A percentile compares a stretch with the other conserved stretches of the same genome.
phyloP scores from a whole-genome alignment of 2,329 filamentous ascomycete species.

The Epichloe baconii region DNA sequence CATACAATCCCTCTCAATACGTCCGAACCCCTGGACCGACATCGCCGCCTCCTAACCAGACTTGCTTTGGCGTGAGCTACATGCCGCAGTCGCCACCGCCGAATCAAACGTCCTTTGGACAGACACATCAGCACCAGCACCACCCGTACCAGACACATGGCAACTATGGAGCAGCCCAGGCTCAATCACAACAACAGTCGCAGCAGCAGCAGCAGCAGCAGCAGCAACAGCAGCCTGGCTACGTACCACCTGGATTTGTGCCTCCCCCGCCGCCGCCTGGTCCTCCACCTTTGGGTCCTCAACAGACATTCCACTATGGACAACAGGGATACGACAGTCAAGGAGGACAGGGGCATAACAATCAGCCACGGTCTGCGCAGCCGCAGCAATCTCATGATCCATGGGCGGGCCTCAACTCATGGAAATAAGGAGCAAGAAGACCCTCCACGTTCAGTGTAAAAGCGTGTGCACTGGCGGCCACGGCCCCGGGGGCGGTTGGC shows the following conservation, averaged over 20 bases:
- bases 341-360: constrained; percentile 14
- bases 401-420: constrained; percentile 39
- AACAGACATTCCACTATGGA: constrained; percentile 47
- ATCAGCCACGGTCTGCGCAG: constrained; percentile 12
- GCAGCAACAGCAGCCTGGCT: constrained; percentile 24
- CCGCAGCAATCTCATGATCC: constrained; percentile 32
- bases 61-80: constrained; percentile 29
- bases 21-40: constrained; percentile 44
- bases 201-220: constrained; percentile 16
- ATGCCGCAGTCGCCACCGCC: constrained; percentile 42
- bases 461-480: neutral
- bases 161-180: constrained; percentile 24
- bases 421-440: constrained; percentile 25
- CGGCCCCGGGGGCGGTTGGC: neutral
- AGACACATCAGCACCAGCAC: constrained; percentile 28
- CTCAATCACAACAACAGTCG: constrained; percentile 2
- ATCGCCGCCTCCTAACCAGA: constrained; percentile 52
- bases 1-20: constrained; percentile 46
- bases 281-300: constrained; percentile 46
- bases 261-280: constrained; percentile 51
- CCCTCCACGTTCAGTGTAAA: neutral
- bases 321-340: constrained; percentile 19
- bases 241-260: constrained; percentile 44
- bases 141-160: constrained; percentile 28
- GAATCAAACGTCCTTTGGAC: constrained; percentile 38